These are phyloP conservation scores for Kodamaea ohmeri DNA, from an alignment of 1,139 yeast species.

Conservation along the genomic window DNA sequence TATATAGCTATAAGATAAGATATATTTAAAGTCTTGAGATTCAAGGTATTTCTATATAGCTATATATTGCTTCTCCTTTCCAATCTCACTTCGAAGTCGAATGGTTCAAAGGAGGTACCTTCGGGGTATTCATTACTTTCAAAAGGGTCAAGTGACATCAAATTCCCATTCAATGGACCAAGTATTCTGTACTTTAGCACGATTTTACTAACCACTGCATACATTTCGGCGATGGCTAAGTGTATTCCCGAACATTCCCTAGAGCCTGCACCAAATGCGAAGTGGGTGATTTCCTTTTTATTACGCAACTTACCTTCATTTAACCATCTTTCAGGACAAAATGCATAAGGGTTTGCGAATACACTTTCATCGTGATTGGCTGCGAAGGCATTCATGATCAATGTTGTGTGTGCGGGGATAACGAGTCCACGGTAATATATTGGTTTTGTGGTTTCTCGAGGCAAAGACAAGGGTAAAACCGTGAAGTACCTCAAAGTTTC, in stretches of 20 bases:
- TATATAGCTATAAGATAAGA: no score
- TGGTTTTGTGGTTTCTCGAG: slow-evolving; percentile 55
- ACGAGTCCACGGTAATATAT: slow-evolving; percentile 35
- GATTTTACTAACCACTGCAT: slow-evolving; percentile 36
- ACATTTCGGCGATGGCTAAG: slow-evolving; percentile 62
- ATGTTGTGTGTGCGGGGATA: slow-evolving; percentile 55
- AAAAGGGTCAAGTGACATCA: slow-evolving; percentile 51
- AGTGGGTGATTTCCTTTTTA: slow-evolving; percentile 32
- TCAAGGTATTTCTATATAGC: background rate
- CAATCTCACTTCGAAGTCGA: slow-evolving; percentile 36
- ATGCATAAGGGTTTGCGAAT: slow-evolving; percentile 50
- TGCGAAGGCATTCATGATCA: slow-evolving; percentile 67
- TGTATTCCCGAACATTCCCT: slow-evolving; percentile 68
- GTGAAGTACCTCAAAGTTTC: slow-evolving; percentile 65
- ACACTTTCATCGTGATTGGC: slow-evolving; percentile 60
- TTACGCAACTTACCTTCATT: slow-evolving; percentile 21
- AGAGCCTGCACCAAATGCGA: slow-evolving; percentile 69
- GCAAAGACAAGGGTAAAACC: slow-evolving; percentile 65
- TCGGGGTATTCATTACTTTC: slow-evolving; percentile 45
- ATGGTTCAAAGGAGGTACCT: slow-evolving; percentile 63
- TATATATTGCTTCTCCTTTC: slow-evolving; percentile 12
- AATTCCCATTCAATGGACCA: slow-evolving; percentile 32
- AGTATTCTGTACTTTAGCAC: slow-evolving; percentile 37
- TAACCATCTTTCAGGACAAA: slow-evolving; percentile 61
- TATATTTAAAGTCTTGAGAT: no score